Base-by-base conservation (phyloP, 768 basidiomycete species). In the Calocybe gangraenosa region DNA sequence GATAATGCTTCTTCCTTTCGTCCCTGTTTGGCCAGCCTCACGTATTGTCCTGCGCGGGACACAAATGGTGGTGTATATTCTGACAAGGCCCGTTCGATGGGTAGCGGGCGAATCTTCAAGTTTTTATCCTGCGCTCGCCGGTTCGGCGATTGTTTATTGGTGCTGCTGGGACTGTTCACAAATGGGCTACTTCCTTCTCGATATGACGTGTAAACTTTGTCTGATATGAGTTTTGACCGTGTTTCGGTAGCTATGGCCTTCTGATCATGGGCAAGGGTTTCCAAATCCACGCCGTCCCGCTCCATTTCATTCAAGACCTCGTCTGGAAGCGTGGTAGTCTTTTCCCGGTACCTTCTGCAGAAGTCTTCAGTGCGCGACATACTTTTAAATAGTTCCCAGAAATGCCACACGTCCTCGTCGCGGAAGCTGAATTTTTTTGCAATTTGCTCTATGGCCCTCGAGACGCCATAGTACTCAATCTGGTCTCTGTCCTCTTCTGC, bases 341-440 rank as follows among this genome's bases (percentile, higher is more conserved):
- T 64, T 44, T 67, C 54, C 17, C 62, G 63, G 71, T 70, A 74
- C 45, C 53, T 54, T 38, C 50, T 52, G 50, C 74, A 42, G 33
- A 69, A 58, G 36, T 59, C 55, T 41, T 75, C 74, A 19, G 73
- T 63, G 43, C 61, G 58, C 11, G 57, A 46, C 14, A 81, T 53
- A 46, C 61, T 69, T 37, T 59, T 50, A 17, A 66, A 57, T 0
- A 51, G 25, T 7, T 55, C 28, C 49, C 68, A 75, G 21, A 76
- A 62, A 11, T 58, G 57, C 40, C 65, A 59, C 15, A 75, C 74
- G 4, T 74, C 65, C 2, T 64, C 61, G 35, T 68, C 54, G 10
- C 56, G 58, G 47, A 74, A 73, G 13, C 71, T 70, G 33, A 78
- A 73, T 23, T 74, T 73, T 15, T 60, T 53, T 0, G 73, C 66